Percentiles rank a stretch among this genome's conserved stretches.
phyloP scores from a whole-genome alignment of 306 rosid genomes.

The Inga laurina region DNA sequence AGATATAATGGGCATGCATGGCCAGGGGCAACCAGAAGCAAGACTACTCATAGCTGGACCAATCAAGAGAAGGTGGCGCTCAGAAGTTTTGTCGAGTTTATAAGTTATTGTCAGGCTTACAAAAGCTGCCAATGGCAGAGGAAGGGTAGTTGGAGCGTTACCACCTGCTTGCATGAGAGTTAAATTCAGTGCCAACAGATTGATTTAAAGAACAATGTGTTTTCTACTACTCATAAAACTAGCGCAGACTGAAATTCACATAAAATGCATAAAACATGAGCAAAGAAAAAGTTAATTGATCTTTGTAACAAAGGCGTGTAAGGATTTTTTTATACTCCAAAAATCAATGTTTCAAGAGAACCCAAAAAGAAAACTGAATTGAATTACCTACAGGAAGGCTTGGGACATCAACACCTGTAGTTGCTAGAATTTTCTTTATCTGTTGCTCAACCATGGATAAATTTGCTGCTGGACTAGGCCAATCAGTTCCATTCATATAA shows the following conservation, averaged over 20 bases:
- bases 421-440: slow-evolving; percentile 79
- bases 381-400: slow-evolving; percentile 80
- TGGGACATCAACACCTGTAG: slow-evolving; percentile 93
- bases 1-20: slow-evolving; percentile 74
- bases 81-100: slow-evolving; percentile 73
- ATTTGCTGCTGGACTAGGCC: slow-evolving; percentile 99
- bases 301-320: neutral
- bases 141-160: slow-evolving; percentile 72
- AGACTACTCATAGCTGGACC: slow-evolving; percentile 70
- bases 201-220: slow-evolving; percentile 17
- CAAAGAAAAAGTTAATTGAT: slow-evolving; percentile 9
- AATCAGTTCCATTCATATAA: slow-evolving; percentile 91
- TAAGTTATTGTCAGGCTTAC: slow-evolving; percentile 82
- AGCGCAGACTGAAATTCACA: slow-evolving; percentile 10
- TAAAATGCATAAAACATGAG: slow-evolving; percentile 13
- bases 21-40: slow-evolving; percentile 92
- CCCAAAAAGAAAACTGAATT: slow-evolving; percentile 20
- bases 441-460: slow-evolving; percentile 79
- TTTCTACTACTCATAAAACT: slow-evolving; percentile 1
- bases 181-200: slow-evolving; percentile 36
- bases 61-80: slow-evolving; percentile 61
- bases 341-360: slow-evolving; percentile 5
- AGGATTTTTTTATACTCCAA: slow-evolving; percentile 16
- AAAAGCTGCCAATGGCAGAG: slow-evolving; percentile 94
- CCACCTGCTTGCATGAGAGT: slow-evolving; percentile 63